Base-by-base conservation (phyloP, 2,329 filamentous ascomycete genomes). In the Epichloe uncinata region DNA sequence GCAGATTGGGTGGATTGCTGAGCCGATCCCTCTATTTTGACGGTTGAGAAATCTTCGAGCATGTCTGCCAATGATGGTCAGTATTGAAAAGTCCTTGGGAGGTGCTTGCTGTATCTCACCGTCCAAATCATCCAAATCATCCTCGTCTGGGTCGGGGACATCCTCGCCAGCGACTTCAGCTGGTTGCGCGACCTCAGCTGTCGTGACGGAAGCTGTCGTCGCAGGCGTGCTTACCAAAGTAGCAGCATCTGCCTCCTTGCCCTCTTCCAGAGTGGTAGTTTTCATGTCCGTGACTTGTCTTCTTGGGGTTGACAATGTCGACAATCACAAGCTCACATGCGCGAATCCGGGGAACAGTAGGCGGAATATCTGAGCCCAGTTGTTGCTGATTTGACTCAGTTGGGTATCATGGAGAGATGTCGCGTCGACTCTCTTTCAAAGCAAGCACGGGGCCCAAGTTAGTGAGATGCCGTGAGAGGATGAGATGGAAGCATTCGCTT, bases 101-200 rank as follows among this genome's bases (percentile, higher is more conserved):
- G n/a, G 11, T 7, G n/a, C 13, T 8, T 38, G 26, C 12, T 36
- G 13, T 5, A 16, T 15, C 71, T 57, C 67, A 87, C 87, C 88
- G 68, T 98, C 93, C 42, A 98, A 73, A 61, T 97, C 93, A 61
- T 96, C 87, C 18, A 93, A 71, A 58, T 93, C 87, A 66, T 93
- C 93, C 67, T 95, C 90, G 56, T 97, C 91, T 6, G 90, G 91
- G 60, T 96, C 91, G 18, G 89, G 84, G 15, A 85, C 81, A 57
- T 85, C 77, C 20, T 76, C 78, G 20, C 65, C 35, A 16, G 3
- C 42, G 22, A 18, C 42, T 3, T 18, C 47, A 9, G 47, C 40
- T 4, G 40, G 49, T 37, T 34, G 38, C 16, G 52, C 34, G 9
- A 34, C 42, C 20, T 34, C 51, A 35, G 42, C 20, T 20, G 15